Evolutionary conservation across 1,284 basidiomycete species (phyloP), one percentile per base, ranked within the genome.

Genomic region (Cryptococcus maquisensis): DNA sequence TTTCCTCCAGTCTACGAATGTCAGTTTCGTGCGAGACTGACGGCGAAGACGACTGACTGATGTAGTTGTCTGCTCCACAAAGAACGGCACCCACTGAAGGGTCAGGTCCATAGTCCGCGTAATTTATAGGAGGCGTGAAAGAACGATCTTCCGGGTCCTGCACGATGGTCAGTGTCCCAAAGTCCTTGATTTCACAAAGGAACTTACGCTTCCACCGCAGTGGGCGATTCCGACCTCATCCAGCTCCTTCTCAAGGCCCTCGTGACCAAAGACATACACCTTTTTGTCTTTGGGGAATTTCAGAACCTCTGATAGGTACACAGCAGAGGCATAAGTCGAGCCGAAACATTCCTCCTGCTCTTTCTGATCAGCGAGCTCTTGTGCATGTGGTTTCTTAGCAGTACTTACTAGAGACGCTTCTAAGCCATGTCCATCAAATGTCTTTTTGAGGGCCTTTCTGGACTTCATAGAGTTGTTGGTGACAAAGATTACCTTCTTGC

Each of bases 381-480:
- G n/a, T 18, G 18, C 15, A n/a, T n/a, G n/a, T n/a, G n/a, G n/a
- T 24, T 9, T 21, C 18, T 28, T 23, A 13, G 18, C 37, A 41
- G 36, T 4, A 51, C 57, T 32, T 28, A 56, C 57, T 5, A 53
- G 37, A 23, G 51, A 51, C 43, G 57, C 57, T 35, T 48, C 54
- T 4, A 59, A 83, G 32, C 90, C 92, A 52, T 98, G 82, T 64
- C 85, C 81, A 72, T 95, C 88, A 70, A 99, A 97, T 73, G 94
- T 96, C 50, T 81, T 81, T 78, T 91, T 91, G 81, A 94, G 94
- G 67, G 80, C 85, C 72, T 79, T 83, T 50, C 95, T 80, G 10
- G 90, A 94, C 78, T 95, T 94, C 47, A 86, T 92, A n/a, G 95
- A 94, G 72, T 98, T 98, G 79, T 98, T 98, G 26, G 94, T 97